phyloP scores from a whole-genome alignment of 2,329 filamentous ascomycete species.

The Fusarium xylarioides region DNA sequence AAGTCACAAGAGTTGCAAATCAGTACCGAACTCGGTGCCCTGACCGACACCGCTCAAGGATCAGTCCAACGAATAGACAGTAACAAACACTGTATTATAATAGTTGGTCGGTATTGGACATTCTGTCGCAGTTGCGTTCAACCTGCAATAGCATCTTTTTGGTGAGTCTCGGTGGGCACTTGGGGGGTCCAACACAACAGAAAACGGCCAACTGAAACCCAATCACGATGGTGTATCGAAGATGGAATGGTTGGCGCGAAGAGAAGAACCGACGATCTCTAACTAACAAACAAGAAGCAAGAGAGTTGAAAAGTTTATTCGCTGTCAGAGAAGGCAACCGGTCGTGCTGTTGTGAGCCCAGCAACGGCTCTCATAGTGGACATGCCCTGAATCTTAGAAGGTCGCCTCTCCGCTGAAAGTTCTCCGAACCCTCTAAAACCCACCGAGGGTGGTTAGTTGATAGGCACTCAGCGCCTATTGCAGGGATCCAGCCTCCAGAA shows the following conservation, averaged over 20 bases:
- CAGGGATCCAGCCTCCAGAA: constrained; percentile 11
- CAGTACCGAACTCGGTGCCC: constrained; percentile 23
- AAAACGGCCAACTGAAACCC: constrained; percentile 3
- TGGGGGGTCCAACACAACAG: constrained; percentile 17
- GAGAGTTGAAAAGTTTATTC: constrained; percentile 1
- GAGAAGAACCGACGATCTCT: constrained; percentile 11
- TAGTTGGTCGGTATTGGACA: neutral
- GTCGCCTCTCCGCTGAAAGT: constrained; percentile 9
- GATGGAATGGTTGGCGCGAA: constrained; percentile 5
- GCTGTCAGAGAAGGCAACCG: constrained; percentile 6
- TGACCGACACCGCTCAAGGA: constrained; percentile 33
- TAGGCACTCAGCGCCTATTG: constrained; percentile 4
- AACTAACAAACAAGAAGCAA: neutral
- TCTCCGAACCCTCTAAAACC: constrained; percentile 9
- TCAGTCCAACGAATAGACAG: constrained; percentile 10
- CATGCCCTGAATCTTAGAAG: constrained; percentile 13
- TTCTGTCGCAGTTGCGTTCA: constrained; percentile 21
- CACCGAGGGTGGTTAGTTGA: constrained; percentile 9
- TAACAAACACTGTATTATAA: constrained; percentile 25
- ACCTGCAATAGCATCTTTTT: constrained; percentile 29
- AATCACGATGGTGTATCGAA: constrained; percentile 16
- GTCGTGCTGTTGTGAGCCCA: constrained; percentile 4
- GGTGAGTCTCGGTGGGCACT: neutral
- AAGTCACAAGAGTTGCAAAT: constrained; percentile 25
- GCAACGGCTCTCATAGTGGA: constrained; percentile 8